phyloP scores from a whole-genome alignment of 345 rosid genomes.

The Citrus australasica region DNA sequence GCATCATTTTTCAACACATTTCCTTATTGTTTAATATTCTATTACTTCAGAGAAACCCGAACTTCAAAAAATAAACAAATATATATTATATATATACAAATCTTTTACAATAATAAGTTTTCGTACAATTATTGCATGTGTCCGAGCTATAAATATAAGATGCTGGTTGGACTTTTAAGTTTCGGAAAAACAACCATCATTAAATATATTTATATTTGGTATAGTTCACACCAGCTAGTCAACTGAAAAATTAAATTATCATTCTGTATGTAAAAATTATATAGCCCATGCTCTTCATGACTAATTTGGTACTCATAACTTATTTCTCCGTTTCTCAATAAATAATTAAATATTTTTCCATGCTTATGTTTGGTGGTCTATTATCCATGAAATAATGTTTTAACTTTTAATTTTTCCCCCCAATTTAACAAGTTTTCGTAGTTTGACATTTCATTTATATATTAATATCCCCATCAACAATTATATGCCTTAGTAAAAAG shows the following conservation, averaged over 20 bases:
- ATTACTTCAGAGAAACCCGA: too few relatives aligned
- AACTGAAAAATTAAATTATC: not conserved
- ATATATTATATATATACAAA: not conserved
- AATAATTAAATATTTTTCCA: not conserved
- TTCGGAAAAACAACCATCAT: not conserved
- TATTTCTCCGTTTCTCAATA: not conserved
- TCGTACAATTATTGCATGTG: not conserved
- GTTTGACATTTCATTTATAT: slow-evolving; percentile 15
- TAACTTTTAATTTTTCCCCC: too few relatives aligned
- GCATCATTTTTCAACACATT: too few relatives aligned
- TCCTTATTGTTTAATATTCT: too few relatives aligned
- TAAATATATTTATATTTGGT: not conserved
- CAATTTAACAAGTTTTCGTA: not conserved
- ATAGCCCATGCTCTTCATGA: not conserved
- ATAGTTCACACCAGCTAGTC: slow-evolving; percentile 2
- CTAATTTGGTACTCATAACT: not conserved
- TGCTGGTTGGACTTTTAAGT: not conserved
- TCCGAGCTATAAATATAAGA: not conserved
- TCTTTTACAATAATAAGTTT: not conserved
- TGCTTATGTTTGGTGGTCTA: not conserved
- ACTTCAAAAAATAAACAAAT: not conserved
- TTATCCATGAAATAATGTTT: too few relatives aligned
- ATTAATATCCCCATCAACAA: not conserved
- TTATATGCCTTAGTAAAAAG: not conserved
- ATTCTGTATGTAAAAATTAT: not conserved